Evolutionary conservation across 2,329 filamentous ascomycete genomes (phyloP), one percentile per base, ranked within the genome.

Genomic region (Ophiocordyceps camponoti-leonardi): DNA sequence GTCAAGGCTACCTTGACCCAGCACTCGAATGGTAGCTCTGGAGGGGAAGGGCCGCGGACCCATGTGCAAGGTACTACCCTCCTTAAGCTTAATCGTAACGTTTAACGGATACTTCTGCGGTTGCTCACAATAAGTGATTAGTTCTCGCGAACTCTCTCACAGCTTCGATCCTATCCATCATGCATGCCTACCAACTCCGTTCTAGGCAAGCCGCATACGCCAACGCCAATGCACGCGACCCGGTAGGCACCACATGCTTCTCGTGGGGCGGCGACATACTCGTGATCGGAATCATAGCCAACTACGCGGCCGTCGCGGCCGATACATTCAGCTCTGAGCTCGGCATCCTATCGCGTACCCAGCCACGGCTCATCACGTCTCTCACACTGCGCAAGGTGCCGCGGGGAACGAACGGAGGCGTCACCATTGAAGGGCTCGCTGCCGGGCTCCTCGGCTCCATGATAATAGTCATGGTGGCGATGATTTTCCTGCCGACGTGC

Each of bases 251-350:
- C 14, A 58, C 71, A 45, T 81, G 77, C 61, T 81, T 67, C 56
- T 62, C 68, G 0, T 79, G 74, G 74, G 67, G 67, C 43, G 79
- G 78, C 33, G 78, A 81, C 54, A 59, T 82, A 6, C 66, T 81
- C 4, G 66, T 81, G 12, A 57, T 82, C 19, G 79, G 79, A 13
- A 79, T 83, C 52, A 75, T 83, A 52, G 77, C 78, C 40, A 90
- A 94, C 65, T 98, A 98, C 57, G 90, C 87, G 23, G 85, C 86
- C 43, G 87, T 94, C 11, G 79, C 86, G 19, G 86, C 90, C 44
- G 92, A 98, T 61, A 98, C 92, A 0, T 92, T 95, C 60, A 88
- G 84, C 47, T 94, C 87, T 12, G 92, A 98, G 66, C 78, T 98
- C 19, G 92, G 92, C 14, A 98, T 98, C 47, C 71, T 98, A 13